Base-by-base conservation (phyloP, 1,139 yeast genomes). In the Candida sp. region DNA sequence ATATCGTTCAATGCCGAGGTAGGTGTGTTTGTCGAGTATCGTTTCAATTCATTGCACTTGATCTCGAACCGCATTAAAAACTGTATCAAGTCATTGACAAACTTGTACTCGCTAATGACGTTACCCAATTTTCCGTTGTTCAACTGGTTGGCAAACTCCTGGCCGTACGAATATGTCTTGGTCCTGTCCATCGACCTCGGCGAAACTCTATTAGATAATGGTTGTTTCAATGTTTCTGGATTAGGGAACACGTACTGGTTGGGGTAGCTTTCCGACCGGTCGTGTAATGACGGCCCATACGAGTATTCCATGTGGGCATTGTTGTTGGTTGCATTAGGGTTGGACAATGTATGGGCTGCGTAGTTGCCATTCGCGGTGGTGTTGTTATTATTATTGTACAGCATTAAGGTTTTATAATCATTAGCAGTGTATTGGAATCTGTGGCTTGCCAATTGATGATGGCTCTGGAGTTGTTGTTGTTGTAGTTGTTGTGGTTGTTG, bases 211-310 rank as follows among this genome's bases (percentile, higher is more conserved):
- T 46, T 44, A 7, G 48, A 27, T 26, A 31, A 32, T 12, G 47
- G 45, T 28, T 49, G 49, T 31, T 48, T 44, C 8, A 26, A 39
- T 7, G 42, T 41, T 12, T 52, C 54, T 8, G 37, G 41, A 9
- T 43, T 47, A 6, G 58, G 51, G 34, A 41, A 51, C 12, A 43
- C 33, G 46, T 49, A 57, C 38, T 56, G 60, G 38, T 48, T 49
- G 2, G 61, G 60, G 46, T 48, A 53, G 40, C 57, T 54, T 35
- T 55, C 57, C 26, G 55, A 58, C 17, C 58, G 38, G 6, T 41
- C 47, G 41, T 53, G 54, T n/a, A 53, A 22, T 7, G 48, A 27
- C 5, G 53, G 48, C 7, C 50, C 50, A 48, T 51, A 54, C 9
- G 50, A 49, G 44, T 54, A 54, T 28, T 51, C 57, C 37, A 30